Evolutionary conservation across 2,329 filamentous ascomycete genomes (phyloP).

Genomic region (Westerdykella aurantiaca): DNA sequence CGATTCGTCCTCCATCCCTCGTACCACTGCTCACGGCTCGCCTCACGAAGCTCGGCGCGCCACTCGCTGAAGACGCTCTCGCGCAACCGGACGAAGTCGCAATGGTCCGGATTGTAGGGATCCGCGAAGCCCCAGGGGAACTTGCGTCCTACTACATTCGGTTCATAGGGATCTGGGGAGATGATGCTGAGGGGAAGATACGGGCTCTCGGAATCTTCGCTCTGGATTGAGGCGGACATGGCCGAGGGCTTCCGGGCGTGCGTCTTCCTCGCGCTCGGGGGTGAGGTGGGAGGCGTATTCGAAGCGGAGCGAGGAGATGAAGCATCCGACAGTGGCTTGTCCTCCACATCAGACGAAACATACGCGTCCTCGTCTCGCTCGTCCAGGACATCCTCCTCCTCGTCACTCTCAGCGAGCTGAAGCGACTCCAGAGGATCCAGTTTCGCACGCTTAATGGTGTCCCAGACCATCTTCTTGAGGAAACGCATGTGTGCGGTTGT

Average conservation of each 20-base stretch:
- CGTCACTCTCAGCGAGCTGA: constrained; percentile 69
- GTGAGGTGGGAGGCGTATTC: constrained; percentile 28
- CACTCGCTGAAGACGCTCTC: constrained; percentile 91
- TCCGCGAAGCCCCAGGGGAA: constrained; percentile 98
- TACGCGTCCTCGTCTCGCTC: constrained; percentile 46
- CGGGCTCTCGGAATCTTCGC: constrained; percentile 47
- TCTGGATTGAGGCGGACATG: constrained; percentile 35
- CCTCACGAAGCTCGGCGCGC: constrained; percentile 83
- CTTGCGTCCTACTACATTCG: constrained; percentile 69
- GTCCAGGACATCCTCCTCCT: constrained; percentile 52
- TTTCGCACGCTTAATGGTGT: constrained; percentile 76
- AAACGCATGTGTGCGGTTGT: constrained; percentile 92
- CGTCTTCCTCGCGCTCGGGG: constrained; percentile 25
- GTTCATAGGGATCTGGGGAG: constrained; percentile 87
- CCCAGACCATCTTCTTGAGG: constrained; percentile 85
- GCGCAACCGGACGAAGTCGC: constrained; percentile 86
- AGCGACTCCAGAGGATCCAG: constrained; percentile 85
- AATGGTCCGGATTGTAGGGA: constrained; percentile 84
- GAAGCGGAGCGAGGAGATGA: constrained; percentile 13
- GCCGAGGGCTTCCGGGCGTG: constrained; percentile 40
- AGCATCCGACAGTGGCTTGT: constrained; percentile 29
- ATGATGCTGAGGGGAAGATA: constrained; percentile 88
- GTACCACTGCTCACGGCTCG: constrained; percentile 89
- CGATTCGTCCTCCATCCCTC: constrained; percentile 79
- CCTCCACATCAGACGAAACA: constrained; percentile 20